Evolutionary conservation across 1,284 basidiomycete genomes (phyloP).

Genomic region (Ganoderma leucocontextum): DNA sequence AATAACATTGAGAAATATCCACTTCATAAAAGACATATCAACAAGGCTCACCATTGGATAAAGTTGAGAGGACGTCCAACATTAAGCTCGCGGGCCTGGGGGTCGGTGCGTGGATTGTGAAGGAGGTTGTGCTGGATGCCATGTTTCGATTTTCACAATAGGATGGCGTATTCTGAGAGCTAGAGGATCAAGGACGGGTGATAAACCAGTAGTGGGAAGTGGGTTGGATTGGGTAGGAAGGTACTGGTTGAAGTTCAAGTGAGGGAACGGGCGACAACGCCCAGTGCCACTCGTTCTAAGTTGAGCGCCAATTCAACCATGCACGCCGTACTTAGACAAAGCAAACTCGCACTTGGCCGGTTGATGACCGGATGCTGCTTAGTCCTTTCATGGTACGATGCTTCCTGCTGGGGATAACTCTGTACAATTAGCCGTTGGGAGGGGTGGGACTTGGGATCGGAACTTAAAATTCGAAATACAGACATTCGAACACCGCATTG

Average conservation of each 20-base stretch:
- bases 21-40: neutral
- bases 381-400: neutral
- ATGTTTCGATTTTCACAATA: slow-evolving; percentile 1
- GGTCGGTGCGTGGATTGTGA: neutral
- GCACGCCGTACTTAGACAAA: neutral
- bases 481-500: too few relatives aligned
- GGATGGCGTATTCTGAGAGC: too few relatives aligned
- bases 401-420: neutral
- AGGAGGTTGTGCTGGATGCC: neutral
- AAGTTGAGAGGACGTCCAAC: neutral
- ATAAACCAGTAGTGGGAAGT: too few relatives aligned
- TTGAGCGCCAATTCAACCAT: neutral
- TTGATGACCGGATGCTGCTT: neutral
- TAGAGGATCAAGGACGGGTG: neutral
- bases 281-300: neutral
- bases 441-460: too few relatives aligned
- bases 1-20: neutral
- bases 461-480: too few relatives aligned
- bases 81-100: neutral
- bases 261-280: neutral
- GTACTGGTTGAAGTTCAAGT: slow-evolving; percentile 9
- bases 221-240: neutral
- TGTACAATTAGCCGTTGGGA: neutral
- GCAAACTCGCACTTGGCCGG: neutral
- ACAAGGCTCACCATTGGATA: neutral